These are phyloP conservation scores for Cladophialophora immunda DNA, from an alignment of 2,329 filamentous ascomycete species.

Conservation along the genomic window DNA sequence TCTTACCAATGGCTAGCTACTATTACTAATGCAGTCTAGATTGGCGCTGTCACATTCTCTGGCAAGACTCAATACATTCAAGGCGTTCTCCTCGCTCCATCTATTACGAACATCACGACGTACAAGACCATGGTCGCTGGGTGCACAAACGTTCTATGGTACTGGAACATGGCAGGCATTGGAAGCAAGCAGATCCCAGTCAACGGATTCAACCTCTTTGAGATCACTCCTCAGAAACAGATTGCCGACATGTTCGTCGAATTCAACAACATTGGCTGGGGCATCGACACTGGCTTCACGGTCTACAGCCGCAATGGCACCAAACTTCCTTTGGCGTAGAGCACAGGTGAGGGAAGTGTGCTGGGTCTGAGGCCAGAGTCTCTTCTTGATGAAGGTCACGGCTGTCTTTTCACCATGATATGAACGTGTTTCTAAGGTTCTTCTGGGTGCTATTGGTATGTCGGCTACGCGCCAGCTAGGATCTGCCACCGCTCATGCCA, in stretches of 20 bases:
- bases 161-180: conserved; percentile 34
- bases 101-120: conserved; percentile 28
- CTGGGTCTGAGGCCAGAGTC: neutral
- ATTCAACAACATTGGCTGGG: conserved; percentile 36
- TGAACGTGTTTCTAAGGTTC: neutral
- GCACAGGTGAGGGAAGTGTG: neutral
- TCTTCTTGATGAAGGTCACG: conserved; percentile 4
- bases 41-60: conserved; percentile 23
- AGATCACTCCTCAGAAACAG: conserved; percentile 31
- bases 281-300: conserved; percentile 32
- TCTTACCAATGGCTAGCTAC: neutral
- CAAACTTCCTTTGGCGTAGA: conserved; percentile 30
- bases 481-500: neutral
- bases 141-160: conserved; percentile 30
- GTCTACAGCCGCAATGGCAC: conserved; percentile 25
- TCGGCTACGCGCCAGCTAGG: neutral
- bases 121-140: conserved; percentile 25
- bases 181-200: conserved; percentile 30
- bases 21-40: conserved; percentile 9
- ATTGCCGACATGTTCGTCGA: conserved; percentile 30
- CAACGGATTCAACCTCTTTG: conserved; percentile 30
- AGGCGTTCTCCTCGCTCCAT: conserved; percentile 29
- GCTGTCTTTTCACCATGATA: neutral
- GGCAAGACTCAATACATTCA: conserved; percentile 32
- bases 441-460: neutral